These are phyloP conservation scores for Pelagophyceae sp. DNA, from an alignment of 352 stramenopile genomes.

Conservation along the genomic window DNA sequence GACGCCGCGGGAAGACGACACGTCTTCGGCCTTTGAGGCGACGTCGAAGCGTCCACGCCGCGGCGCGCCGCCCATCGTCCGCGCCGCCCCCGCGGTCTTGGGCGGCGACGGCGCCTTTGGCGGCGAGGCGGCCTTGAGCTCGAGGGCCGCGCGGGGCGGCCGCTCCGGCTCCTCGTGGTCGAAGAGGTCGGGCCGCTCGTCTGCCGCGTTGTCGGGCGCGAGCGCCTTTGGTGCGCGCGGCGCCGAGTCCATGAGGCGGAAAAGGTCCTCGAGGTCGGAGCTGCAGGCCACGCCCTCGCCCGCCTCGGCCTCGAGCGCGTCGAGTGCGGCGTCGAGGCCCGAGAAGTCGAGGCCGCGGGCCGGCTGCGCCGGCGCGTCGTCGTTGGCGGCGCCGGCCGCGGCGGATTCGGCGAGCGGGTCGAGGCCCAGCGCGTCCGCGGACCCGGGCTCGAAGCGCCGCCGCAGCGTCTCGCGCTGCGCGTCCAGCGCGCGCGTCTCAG, in stretches of 20 bases:
- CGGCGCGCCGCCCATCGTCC: neutral
- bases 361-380: neutral
- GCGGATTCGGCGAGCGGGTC: neutral
- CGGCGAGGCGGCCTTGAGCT: neutral
- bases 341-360: neutral
- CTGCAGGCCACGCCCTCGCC: neutral
- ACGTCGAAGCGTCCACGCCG: neutral
- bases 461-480: slow-evolving; percentile 8
- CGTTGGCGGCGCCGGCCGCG: neutral
- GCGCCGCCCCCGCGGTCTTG: neutral
- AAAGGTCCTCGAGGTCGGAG: neutral
- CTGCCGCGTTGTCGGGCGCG: too few species aligned
- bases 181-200: too few species aligned
- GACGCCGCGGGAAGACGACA: neutral
- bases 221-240: neutral
- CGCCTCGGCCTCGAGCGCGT: neutral
- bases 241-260: slow-evolving; percentile 11
- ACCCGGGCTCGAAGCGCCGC: neutral
- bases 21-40: neutral
- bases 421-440: neutral
- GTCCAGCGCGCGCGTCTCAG: neutral
- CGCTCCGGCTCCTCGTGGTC: too few species aligned
- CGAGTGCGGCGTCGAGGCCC: neutral
- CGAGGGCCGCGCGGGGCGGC: too few species aligned
- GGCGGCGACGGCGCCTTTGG: neutral